These are phyloP conservation scores for Starmera stellimalicola DNA, from an alignment of 1,139 yeast species.

Conservation along the genomic window DNA sequence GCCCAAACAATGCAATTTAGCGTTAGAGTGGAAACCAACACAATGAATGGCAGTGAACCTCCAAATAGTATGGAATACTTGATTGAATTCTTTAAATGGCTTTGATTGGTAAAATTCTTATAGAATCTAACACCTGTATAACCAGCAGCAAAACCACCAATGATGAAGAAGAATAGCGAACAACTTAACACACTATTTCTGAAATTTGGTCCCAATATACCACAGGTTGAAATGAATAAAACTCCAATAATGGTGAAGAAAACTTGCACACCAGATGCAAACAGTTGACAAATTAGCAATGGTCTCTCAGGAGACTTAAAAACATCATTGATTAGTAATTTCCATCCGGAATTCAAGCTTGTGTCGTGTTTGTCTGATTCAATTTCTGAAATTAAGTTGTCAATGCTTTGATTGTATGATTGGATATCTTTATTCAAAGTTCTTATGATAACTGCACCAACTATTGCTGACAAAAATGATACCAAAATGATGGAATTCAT, in stretches of 20 bases:
- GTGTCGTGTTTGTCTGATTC: conserved; percentile 18
- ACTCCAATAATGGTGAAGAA: conserved; percentile 57
- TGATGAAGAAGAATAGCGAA: conserved; percentile 49
- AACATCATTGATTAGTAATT: conserved; percentile 43
- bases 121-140: conserved; percentile 56
- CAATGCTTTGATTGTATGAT: conserved; percentile 23
- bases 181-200: conserved; percentile 60
- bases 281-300: conserved; percentile 37
- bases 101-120: conserved; percentile 39
- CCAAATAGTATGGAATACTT: conserved; percentile 42
- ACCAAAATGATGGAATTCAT: conserved; percentile 57
- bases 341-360: conserved; percentile 40
- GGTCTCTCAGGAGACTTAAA: conserved; percentile 41
- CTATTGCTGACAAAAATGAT: conserved; percentile 47
- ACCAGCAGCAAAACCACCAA: conserved; percentile 69
- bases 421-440: conserved; percentile 37
- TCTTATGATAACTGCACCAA: conserved; percentile 51
- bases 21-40: conserved; percentile 42
- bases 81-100: conserved; percentile 11
- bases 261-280: conserved; percentile 69
- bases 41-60: conserved; percentile 49
- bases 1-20: conserved; percentile 71
- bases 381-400: conserved; percentile 20
- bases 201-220: conserved; percentile 48
- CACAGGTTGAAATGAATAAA: conserved; percentile 45